Conservation (phyloP, 2,329 filamentous ascomycete species). For the Fusarium sp. region DNA sequence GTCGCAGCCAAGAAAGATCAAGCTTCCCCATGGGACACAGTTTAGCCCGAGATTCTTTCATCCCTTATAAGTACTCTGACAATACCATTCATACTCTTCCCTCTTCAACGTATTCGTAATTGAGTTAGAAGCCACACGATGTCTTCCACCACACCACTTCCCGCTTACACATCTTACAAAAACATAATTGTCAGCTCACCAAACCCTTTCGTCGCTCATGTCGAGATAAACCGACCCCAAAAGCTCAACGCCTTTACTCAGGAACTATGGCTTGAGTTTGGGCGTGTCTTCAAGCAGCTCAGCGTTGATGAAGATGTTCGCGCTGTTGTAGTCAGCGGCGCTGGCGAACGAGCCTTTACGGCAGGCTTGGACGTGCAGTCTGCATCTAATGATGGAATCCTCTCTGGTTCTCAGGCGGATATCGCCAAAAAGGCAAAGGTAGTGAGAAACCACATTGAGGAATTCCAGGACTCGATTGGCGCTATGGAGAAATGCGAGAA, state of each 20-base stretch:
- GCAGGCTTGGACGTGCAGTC: constrained; percentile 85
- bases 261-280: constrained; percentile 87
- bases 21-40: constrained; percentile 1
- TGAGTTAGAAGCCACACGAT: constrained; percentile 11
- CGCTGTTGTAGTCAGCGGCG: constrained; percentile 80
- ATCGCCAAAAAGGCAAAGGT: constrained; percentile 70
- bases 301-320: constrained; percentile 79
- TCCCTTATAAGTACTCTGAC: background rate
- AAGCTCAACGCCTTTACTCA: constrained; percentile 92
- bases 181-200: constrained; percentile 82
- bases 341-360: constrained; percentile 86
- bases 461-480: constrained; percentile 83
- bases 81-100: background rate
- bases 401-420: constrained; percentile 59
- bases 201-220: constrained; percentile 79
- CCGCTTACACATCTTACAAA: constrained; percentile 62
- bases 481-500: constrained; percentile 90
- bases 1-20: constrained; percentile 14
- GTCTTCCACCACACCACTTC: constrained; percentile 42
- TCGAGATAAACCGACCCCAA: constrained; percentile 87
- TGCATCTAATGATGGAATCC: constrained; percentile 64
- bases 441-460: constrained; percentile 74
- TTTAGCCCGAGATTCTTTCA: background rate
- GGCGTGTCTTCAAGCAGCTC: constrained; percentile 75
- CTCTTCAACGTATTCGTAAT: background rate